Evolutionary conservation across 1,284 basidiomycete genomes (phyloP).

Genomic region (Apiotrichum mycotoxinovorans): DNA sequence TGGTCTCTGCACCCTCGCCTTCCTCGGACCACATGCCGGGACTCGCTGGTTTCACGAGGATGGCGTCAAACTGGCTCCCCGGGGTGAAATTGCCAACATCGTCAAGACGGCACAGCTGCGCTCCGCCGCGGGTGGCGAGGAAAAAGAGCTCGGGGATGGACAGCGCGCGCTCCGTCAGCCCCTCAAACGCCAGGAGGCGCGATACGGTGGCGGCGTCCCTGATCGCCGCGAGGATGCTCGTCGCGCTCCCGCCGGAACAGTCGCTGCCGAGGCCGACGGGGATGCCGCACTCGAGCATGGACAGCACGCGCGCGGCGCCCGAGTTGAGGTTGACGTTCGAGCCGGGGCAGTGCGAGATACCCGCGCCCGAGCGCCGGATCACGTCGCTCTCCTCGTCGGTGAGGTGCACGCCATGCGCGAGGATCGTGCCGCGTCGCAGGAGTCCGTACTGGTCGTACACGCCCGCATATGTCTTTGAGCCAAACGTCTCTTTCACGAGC

Average conservation of each 20-base stretch:
- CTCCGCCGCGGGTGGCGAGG: slow-evolving; percentile 89
- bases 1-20: slow-evolving; percentile 35
- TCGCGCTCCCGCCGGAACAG: slow-evolving; percentile 80
- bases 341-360: slow-evolving; percentile 88
- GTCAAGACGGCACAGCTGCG: slow-evolving; percentile 71
- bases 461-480: slow-evolving; percentile 62
- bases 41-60: slow-evolving; percentile 65
- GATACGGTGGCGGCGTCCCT: slow-evolving; percentile 78
- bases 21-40: slow-evolving; percentile 50
- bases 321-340: slow-evolving; percentile 88
- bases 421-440: slow-evolving; percentile 72
- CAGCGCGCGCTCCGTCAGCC: slow-evolving; percentile 46
- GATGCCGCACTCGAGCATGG: slow-evolving; percentile 7
- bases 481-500: slow-evolving; percentile 65
- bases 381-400: slow-evolving; percentile 66
- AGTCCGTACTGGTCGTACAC: slow-evolving; percentile 81
- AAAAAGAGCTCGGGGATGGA: slow-evolving; percentile 74
- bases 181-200: slow-evolving; percentile 60
- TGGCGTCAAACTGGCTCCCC: slow-evolving; percentile 88
- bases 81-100: slow-evolving; percentile 72
- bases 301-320: slow-evolving; percentile 73
- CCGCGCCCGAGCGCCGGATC: slow-evolving; percentile 64
- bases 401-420: slow-evolving; percentile 80
- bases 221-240: slow-evolving; percentile 78
- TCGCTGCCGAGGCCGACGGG: slow-evolving; percentile 87